Base-by-base conservation (phyloP, 2,329 filamentous ascomycete genomes). In the Fusarium hainanense region DNA sequence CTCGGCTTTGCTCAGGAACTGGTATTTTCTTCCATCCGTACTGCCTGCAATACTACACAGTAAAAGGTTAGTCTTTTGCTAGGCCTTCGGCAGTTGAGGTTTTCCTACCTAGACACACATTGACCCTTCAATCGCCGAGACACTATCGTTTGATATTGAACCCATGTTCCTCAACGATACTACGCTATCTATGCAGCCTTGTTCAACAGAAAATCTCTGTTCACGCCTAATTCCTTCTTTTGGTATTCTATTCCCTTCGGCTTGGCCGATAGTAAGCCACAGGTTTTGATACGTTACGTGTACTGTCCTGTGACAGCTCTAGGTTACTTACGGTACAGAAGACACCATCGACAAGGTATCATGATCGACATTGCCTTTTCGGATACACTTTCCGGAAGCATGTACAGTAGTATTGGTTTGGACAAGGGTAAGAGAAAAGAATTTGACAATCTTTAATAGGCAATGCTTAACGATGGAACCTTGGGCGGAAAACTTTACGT, bases 71-170 rank as follows among this genome's bases (percentile, higher is more conserved):
- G 20, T 27, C 43, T 40, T 40, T 40, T 41, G 20, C 55, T 41
- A 14, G 32, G 27, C 30, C 47, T 51, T 64, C 67, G 63, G 63
- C 43, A 70, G 58, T 68, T 70, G 54, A 34, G 20, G 52, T 54
- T 47, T 37, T 52, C 34, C 20, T 41, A 21, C 14, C 27, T 25
- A 28, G 34, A 21, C 11, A 42, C 47, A 28, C 34, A 37, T 44
- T 51, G 54, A 43, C 67, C 48, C 41, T 50, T 58, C 44, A 67
- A 64, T 63, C 23, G 50, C 63, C 43, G 68, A 70, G 43, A 47
- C 56, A 58, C 66, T 58, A 64, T 68, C 23, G 41, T 67, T 63
- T 67, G 23, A 44, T 48, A 49, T 44, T 50, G 54, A 46, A 48
- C 43, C 59, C 67, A 54, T 54, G 54, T 51, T 40, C 54, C 21